Base-by-base conservation (phyloP, 805 yeast species). In the Candida ulmi region DNA sequence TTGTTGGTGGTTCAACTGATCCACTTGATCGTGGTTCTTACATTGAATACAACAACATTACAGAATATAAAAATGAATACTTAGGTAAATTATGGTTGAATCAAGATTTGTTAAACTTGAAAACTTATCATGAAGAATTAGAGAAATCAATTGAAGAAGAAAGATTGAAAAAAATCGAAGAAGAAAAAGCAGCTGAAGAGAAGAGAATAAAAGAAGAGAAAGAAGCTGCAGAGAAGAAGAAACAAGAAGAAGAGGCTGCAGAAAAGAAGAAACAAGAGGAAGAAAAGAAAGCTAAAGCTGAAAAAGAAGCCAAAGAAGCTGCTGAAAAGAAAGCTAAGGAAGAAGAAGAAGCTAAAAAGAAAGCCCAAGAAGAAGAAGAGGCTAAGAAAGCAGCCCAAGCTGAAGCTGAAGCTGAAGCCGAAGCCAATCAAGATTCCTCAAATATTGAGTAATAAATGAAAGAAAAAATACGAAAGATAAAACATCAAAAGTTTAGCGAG, bases 1-100 rank as follows among this genome's bases (percentile, higher is more conserved):
- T 65, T 17, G 58, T 77, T 42, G 83, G 83, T 15, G 62, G 52
- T 2, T 49, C 55, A 2, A 33, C 43, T 2, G 54, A 52, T 29
- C 52, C 51, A 12, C 25, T 29, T 17, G 51, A 52, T 36, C 50
- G 55, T 37, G 62, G 61, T 24, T 34, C 34, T 5, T 42, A 35
- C 29, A 43, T 58, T 23, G 47, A 44, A 30, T 58, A 56, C 27
- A 52, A 55, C 32, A 47, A 52, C 34, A 19, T 43, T 23, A 55
- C 61, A 0, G 47, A 44, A 24, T 19, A 35, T 21, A 50, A 40
- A 17, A 50, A 47, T 35, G 50, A 50, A 24, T 58, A 57, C 37
- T 25, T 57, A 11, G 59, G 61, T 11, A 55, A 50, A 41, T 35
- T 58, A 21, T 58, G 62, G 61, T 40, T 57, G 18, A 34, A 46